Conservation (phyloP, 352 stramenopile genomes). For the Phytophthora gonapodyides region DNA sequence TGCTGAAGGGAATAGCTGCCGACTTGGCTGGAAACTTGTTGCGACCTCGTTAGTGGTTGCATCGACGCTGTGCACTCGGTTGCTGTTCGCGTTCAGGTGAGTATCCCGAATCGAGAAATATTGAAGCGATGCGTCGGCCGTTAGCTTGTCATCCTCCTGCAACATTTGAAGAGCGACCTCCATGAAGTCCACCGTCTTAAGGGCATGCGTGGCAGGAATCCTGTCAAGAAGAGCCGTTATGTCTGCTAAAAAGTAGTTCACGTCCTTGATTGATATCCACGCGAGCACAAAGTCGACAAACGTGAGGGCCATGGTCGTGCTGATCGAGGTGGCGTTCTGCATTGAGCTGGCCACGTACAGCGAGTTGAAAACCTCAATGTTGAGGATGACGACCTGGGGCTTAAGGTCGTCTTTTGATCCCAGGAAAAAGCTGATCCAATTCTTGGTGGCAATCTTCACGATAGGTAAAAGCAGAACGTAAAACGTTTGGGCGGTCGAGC, state of each 20-base stretch:
- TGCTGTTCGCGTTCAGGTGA: neutral
- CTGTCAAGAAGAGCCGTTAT: conserved; percentile 10
- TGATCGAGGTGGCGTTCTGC: conserved; percentile 42
- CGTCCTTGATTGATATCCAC: conserved; percentile 38
- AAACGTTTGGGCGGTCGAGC: conserved; percentile 28
- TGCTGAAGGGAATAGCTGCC: neutral
- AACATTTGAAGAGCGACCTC: conserved; percentile 27
- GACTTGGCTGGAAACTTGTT: neutral
- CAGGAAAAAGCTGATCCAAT: conserved; percentile 39
- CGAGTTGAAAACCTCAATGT: conserved; percentile 61
- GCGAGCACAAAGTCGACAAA: conserved; percentile 40
- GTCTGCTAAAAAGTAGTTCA: conserved; percentile 22
- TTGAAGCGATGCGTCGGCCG: conserved; percentile 4
- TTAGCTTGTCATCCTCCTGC: conserved; percentile 15
- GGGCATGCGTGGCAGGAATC: conserved; percentile 18
- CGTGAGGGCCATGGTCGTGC: conserved; percentile 36
- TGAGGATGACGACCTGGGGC: conserved; percentile 55
- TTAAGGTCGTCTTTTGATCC: conserved; percentile 37
- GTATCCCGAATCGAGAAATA: conserved; percentile 10
- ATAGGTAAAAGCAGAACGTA: conserved; percentile 37
- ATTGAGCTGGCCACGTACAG: conserved; percentile 52
- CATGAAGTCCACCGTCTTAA: conserved; percentile 24
- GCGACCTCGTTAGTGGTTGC: conserved; percentile 3
- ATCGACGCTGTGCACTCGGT: conserved; percentile 5
- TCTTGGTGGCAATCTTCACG: conserved; percentile 48